Conservation (phyloP, 306 rosid genomes). For the Acmispon strigosus region DNA sequence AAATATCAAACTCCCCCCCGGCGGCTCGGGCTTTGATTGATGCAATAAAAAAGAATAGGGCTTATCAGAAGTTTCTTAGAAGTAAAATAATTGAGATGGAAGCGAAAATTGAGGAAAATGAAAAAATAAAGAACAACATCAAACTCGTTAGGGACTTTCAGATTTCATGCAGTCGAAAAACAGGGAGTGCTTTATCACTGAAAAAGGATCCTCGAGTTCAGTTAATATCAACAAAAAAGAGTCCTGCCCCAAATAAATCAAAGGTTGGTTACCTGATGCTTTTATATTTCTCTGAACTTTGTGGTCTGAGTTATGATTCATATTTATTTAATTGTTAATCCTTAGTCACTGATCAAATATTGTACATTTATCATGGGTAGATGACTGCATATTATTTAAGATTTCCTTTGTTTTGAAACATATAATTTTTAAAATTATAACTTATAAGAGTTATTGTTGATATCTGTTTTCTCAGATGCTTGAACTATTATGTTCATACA, state of each 20-base stretch:
- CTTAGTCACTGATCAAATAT: not conserved
- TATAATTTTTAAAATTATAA: not conserved
- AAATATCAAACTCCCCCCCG: conserved; percentile 49
- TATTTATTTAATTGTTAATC: conserved; percentile 3
- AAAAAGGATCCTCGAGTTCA: conserved; percentile 67
- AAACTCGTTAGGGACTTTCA: conserved; percentile 81
- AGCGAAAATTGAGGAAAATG: conserved; percentile 81
- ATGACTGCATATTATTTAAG: not conserved
- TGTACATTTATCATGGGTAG: not conserved
- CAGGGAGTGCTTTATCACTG: conserved; percentile 59
- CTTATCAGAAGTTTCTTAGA: conserved; percentile 55
- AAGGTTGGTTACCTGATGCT: conserved; percentile 47
- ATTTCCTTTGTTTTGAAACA: not conserved
- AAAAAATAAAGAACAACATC: conserved; percentile 42
- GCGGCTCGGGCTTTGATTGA: conserved; percentile 58
- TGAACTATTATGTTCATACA: not conserved
- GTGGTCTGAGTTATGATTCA: not conserved
- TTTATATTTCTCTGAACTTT: not conserved
- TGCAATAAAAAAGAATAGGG: conserved; percentile 76
- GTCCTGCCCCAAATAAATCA: conserved; percentile 30
- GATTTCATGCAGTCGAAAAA: conserved; percentile 56
- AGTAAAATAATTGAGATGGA: conserved; percentile 60
- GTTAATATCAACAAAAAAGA: conserved; percentile 55
- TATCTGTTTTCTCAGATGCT: not conserved
- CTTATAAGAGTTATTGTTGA: not conserved